These are phyloP conservation scores for Ceratobasidium sp. DNA, from an alignment of 1,284 basidiomycete species.

Conservation along the genomic window DNA sequence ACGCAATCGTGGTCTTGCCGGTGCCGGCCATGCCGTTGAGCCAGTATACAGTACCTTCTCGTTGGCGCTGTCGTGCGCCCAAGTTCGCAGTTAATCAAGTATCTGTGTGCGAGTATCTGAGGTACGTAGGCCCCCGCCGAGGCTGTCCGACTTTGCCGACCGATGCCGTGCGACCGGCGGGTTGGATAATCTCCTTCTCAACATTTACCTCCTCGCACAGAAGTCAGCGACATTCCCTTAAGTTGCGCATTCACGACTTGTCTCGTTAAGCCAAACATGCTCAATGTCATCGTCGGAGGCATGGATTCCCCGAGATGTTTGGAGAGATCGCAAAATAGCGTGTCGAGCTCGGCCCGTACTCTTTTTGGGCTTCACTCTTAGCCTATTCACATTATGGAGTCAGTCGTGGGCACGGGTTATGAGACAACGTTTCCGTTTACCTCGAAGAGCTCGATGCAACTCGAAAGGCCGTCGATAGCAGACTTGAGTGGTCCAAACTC, in stretches of 20 bases:
- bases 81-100: neutral
- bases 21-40: slow-evolving; percentile 19
- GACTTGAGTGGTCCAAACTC: slow-evolving; percentile 16
- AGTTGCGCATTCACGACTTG: neutral
- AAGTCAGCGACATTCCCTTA: neutral
- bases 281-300: neutral
- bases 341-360: slow-evolving; percentile 7
- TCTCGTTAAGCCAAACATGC: neutral
- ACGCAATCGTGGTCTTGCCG: slow-evolving; percentile 2
- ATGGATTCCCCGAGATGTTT: neutral
- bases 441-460: slow-evolving; percentile 4
- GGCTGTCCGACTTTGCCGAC: neutral
- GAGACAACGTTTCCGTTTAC: neutral
- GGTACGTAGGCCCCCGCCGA: neutral
- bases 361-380: neutral
- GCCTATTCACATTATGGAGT: neutral
- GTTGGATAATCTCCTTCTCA: neutral
- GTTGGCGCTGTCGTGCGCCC: neutral
- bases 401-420: neutral
- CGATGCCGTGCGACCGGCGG: neutral
- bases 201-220: neutral
- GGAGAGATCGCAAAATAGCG: neutral
- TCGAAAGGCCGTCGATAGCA: neutral
- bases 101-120: neutral
- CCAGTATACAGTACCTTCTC: slow-evolving; percentile 17